These are phyloP conservation scores for Diaporthe citri DNA, from an alignment of 2,329 filamentous ascomycete genomes.

Conservation along the genomic window DNA sequence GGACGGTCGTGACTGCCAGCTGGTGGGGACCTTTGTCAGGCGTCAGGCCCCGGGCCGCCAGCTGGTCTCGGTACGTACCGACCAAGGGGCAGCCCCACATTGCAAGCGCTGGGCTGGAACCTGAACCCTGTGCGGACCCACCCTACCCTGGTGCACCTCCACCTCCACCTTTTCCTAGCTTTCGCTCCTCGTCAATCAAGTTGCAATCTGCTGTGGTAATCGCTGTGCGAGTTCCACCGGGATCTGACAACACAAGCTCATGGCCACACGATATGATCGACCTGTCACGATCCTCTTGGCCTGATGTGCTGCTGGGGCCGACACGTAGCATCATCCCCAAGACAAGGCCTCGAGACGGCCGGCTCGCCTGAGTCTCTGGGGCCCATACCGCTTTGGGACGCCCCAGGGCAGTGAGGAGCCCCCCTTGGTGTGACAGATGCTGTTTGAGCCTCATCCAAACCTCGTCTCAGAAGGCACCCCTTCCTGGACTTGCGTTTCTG, in stretches of 20 bases:
- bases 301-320: conserved; percentile 7
- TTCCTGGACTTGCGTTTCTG: background rate
- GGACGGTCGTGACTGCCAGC: background rate
- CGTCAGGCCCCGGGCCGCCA: background rate
- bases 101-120: background rate
- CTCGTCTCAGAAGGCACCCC: conserved; percentile 32
- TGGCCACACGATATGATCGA: conserved; percentile 13
- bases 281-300: conserved; percentile 21
- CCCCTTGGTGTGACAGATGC: conserved; percentile 25
- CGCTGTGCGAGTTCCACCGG: background rate
- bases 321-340: background rate
- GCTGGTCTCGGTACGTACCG: background rate
- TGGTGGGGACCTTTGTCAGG: background rate
- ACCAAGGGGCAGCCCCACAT: background rate
- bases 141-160: background rate
- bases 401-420: background rate
- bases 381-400: conserved; percentile 12
- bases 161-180: background rate
- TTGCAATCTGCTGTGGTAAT: background rate
- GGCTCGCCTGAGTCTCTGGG: background rate
- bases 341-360: conserved; percentile 12
- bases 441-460: conserved; percentile 40
- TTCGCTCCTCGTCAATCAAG: background rate
- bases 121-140: background rate
- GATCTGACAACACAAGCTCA: background rate